Evolutionary conservation across 192 early-diverging fungal species (phyloP).

Genomic region (Mortierella claussenii): DNA sequence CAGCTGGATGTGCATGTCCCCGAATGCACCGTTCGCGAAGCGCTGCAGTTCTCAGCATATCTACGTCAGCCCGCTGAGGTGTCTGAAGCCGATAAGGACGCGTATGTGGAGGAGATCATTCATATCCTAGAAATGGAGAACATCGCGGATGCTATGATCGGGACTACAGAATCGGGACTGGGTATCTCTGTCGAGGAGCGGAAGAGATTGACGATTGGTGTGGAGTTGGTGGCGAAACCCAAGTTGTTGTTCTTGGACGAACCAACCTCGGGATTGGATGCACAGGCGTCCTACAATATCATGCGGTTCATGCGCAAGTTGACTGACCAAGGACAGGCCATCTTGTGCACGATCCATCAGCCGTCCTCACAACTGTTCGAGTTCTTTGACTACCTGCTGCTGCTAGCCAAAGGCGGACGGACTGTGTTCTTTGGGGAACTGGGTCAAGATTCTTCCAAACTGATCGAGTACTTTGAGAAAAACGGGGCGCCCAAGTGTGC

Average conservation of each 20-base stretch:
- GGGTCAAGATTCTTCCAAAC: conserved; percentile 67
- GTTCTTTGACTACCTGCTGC: conserved; percentile 84
- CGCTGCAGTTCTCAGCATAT: conserved; percentile 78
- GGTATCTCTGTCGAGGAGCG: conserved; percentile 92
- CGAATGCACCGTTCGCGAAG: conserved; percentile 80
- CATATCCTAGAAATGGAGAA: conserved; percentile 79
- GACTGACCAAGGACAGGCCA: conserved; percentile 73
- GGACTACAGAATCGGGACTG: conserved; percentile 71
- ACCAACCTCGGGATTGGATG: conserved; percentile 87
- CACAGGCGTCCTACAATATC: conserved; percentile 80
- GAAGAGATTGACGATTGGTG: conserved; percentile 86
- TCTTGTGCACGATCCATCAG: conserved; percentile 89
- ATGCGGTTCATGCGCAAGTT: conserved; percentile 76
- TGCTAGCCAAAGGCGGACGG: conserved; percentile 82
- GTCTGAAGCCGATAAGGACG: conserved; percentile 73
- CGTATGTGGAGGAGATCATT: conserved; percentile 82
- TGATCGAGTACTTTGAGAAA: conserved; percentile 79
- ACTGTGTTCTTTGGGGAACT: conserved; percentile 87
- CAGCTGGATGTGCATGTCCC: conserved; percentile 86
- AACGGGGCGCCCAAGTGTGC: conserved; percentile 75
- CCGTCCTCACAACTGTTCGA: conserved; percentile 85
- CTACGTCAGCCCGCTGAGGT: conserved; percentile 76
- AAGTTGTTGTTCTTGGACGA: conserved; percentile 90
- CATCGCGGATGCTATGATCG: conserved; percentile 79
- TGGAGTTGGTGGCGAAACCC: conserved; percentile 84